Base-by-base conservation (phyloP, 257 asterid species). In the Mitragyna speciosa region DNA sequence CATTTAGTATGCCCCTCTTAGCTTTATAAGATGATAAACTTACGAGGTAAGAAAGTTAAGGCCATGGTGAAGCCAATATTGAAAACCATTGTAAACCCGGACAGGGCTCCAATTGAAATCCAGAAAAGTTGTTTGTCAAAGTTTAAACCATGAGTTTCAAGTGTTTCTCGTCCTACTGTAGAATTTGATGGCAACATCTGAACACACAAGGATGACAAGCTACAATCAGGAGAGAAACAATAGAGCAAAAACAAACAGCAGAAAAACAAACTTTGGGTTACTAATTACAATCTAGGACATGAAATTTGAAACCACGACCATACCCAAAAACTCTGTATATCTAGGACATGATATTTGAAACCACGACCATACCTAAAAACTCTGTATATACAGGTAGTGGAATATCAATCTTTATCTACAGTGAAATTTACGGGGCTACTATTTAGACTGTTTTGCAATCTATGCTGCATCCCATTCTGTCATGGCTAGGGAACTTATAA, bases 101-200 rank as follows among this genome's bases (percentile, higher is more conserved):
- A 75, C 22, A 92, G 72, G 59, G 91, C 92, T 56, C 88, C 89
- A 63, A 92, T 82, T 22, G 95, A 89, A 79, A 90, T 83, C 95
- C 97, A 92, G 63, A 83, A 82, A 17, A 81, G 58, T 75, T 80
- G 9, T 79, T 82, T 81, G 63, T 81, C 85, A 76, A 86, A 88
- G 82, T 83, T 73, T 48, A 92, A 74, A n/a, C 95, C 93, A 22
- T 89, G 97, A 69, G 67, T 78, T 72, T 81, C 89, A 81, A 92
- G 95, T 39, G 87, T 82, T 83, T 79, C 83, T 51, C 72, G 79
- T 66, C 93, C 97, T 54, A 90, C 28, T 47, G 92, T 89, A 64
- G 86, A 78, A 76, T 83, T 88, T 74, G 87, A 83, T 6, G 82
- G 61, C 64, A 71, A 72, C 71, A 43, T 87, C 91, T 87, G 74